phyloP scores from a whole-genome alignment of 345 rosid species.

The Citrus maxima region DNA sequence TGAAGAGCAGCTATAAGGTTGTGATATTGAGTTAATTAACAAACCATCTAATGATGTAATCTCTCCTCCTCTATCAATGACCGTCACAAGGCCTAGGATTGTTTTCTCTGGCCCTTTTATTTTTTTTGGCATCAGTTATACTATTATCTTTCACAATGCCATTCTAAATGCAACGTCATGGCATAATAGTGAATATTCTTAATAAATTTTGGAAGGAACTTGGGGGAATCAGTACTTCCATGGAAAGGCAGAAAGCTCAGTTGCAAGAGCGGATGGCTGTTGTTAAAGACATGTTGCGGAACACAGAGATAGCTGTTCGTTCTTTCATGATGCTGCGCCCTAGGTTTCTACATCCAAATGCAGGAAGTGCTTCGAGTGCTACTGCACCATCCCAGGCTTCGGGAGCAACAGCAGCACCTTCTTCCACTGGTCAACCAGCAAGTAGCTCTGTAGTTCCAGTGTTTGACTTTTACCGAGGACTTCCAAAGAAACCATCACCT shows the following conservation, averaged over 20 bases:
- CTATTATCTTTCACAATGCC: not conserved
- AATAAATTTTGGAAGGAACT: slow-evolving; percentile 54
- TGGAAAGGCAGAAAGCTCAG: slow-evolving; percentile 80
- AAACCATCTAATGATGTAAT: not conserved
- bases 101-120: not conserved
- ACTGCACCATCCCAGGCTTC: slow-evolving; percentile 61
- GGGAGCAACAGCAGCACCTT: slow-evolving; percentile 46
- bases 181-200: not conserved
- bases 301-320: slow-evolving; percentile 83
- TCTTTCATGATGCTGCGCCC: slow-evolving; percentile 84
- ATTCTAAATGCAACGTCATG: not conserved
- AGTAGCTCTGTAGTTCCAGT: slow-evolving; percentile 52
- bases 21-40: not conserved
- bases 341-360: slow-evolving; percentile 58
- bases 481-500: slow-evolving; percentile 87
- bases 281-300: slow-evolving; percentile 78
- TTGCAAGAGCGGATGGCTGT: slow-evolving; percentile 75
- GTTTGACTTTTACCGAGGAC: slow-evolving; percentile 80
- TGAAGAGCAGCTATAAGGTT: not conserved
- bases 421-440: slow-evolving; percentile 55
- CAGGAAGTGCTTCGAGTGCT: slow-evolving; percentile 46
- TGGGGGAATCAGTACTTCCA: slow-evolving; percentile 77
- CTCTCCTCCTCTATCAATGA: too few relatives aligned
- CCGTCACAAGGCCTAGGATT: not conserved
- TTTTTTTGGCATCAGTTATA: not conserved